Conservation (phyloP, 805 yeast genomes). For the Kazachstania africana region DNA sequence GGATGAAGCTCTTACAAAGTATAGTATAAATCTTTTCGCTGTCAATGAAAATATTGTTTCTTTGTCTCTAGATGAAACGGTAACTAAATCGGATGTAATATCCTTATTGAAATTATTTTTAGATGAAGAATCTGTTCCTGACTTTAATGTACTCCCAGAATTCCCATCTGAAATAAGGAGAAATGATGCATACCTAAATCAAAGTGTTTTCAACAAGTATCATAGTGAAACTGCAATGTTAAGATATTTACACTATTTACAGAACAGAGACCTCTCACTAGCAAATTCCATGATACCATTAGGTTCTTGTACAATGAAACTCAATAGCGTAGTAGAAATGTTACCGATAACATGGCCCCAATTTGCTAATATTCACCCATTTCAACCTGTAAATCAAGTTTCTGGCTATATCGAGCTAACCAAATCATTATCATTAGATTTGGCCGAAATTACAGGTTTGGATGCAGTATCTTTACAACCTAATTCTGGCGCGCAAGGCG, state of each 20-base stretch:
- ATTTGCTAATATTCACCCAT: constrained; percentile 80
- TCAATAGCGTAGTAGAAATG: constrained; percentile 93
- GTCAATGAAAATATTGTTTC: constrained; percentile 52
- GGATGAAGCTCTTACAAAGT: constrained; percentile 34
- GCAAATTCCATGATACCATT: constrained; percentile 96
- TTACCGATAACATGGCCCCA: constrained; percentile 91
- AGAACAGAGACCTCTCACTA: constrained; percentile 78
- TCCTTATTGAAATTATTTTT: constrained; percentile 49
- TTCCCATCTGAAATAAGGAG: constrained; percentile 41
- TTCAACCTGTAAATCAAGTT: constrained; percentile 85
- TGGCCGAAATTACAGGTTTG: constrained; percentile 88
- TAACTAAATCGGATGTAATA: constrained; percentile 47
- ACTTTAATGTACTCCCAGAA: constrained; percentile 30
- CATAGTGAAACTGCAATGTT: constrained; percentile 94
- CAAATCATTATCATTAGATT: constrained; percentile 65
- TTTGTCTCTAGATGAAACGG: constrained; percentile 86
- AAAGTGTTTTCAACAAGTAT: constrained; percentile 73
- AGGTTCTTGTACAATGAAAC: constrained; percentile 97
- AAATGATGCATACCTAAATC: constrained; percentile 48
- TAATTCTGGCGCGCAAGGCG: constrained; percentile 98
- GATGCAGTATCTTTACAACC: constrained; percentile 88
- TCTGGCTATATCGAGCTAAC: constrained; percentile 71
- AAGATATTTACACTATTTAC: constrained; percentile 77
- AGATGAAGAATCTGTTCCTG: constrained; percentile 9
- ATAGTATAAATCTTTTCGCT: constrained; percentile 67